Evolutionary conservation across 78 protist genomes (phyloP), one percentile per base, ranked within the genome.

Genomic region (Salpingoeca rosetta): DNA sequence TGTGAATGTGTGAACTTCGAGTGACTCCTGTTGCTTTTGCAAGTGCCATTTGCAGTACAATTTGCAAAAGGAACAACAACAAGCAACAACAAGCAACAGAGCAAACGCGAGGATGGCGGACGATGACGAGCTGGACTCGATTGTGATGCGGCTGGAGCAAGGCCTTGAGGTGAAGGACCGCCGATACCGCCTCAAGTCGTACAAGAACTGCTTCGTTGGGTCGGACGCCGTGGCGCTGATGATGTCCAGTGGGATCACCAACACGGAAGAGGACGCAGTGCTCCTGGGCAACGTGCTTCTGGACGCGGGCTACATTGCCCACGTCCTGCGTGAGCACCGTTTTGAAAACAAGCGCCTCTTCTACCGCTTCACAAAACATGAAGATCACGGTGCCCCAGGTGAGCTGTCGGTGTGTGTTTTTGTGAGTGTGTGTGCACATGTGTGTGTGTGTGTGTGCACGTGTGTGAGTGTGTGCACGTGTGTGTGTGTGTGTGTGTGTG

Each of bases 151-250:
- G 65, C 65, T 51, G 65, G 31, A 17, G 31, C 31, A 51, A 51
- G 65, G 65, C 65, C 31, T 51, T 51, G 84, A 82, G 75, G 31
- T 85, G 40, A 76, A 74, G 88, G 76, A 87, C 80, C 81, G 90
- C 24, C 3, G 56, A 1, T 74, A 75, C 12, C 82, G 2, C 65
- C 65, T 87, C 28, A 25, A 39, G 28, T 7, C 86, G 44, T 87
- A 87, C 86, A 41, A 87, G 73, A 7, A 81, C 72, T 80, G 84
- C 80, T 87, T 87, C 36, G 80, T 87, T 3, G 90, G 90, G 35
- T 1, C 24, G n/a, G 90, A 81, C 3, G 80, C 80, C 36, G 86
- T 82, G 35, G 82, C 44, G 39, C 43, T 51, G 3, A 44, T 35
- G 83, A 44, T 17, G 27, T 44, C 3, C 36, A 41, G 31, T 36